Evolutionary conservation across 192 early-diverging fungal species (phyloP), one percentile per base, ranked within the genome.

Genomic region (Spizellomyces punctatus): DNA sequence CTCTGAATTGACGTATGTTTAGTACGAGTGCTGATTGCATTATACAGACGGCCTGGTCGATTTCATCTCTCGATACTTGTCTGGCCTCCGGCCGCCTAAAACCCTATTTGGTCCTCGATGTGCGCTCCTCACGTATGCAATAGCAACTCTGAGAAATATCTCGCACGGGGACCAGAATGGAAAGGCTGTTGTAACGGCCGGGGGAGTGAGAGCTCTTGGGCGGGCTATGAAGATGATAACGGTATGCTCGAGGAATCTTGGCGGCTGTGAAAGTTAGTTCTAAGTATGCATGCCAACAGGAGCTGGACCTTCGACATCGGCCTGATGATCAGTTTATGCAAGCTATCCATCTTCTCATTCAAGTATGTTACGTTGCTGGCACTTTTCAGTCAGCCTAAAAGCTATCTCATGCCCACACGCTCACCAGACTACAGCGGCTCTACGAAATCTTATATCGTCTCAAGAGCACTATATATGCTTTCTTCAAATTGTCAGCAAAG

Each of bases 361-460:
- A 73, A 50, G 70, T 66, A 64, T 42, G 66, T 27, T n/a, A 4
- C 54, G n/a, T 19, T 56, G 54, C 54, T 22, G n/a, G 54, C 7
- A n/a, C n/a, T 5, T 56, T 7, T 19, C 54, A 56, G 6, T 19
- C 4, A 6, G n/a, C n/a, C n/a, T 0, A 56, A 56, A 6, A 36
- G 27, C 27, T 36, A 36, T 36, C 27, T 36, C 27, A 36, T 36
- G 3, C 27, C 27, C 27, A 36, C 3, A 36, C 27, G 27, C 27
- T 36, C 27, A 36, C 27, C 27, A 81, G 68, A 74, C 73, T 4
- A 78, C 79, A 16, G 60, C 46, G 22, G 69, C 76, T 14, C 48
- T 81, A n/a, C 75, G 79, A 5, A 78, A 75, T 46, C 60, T 81
- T 14, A 36, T 71, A 36, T 27, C 76, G 7, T 49, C 56, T 10